These are phyloP conservation scores for Albizia julibrissin DNA, from an alignment of 306 rosid species.

Conservation along the genomic window DNA sequence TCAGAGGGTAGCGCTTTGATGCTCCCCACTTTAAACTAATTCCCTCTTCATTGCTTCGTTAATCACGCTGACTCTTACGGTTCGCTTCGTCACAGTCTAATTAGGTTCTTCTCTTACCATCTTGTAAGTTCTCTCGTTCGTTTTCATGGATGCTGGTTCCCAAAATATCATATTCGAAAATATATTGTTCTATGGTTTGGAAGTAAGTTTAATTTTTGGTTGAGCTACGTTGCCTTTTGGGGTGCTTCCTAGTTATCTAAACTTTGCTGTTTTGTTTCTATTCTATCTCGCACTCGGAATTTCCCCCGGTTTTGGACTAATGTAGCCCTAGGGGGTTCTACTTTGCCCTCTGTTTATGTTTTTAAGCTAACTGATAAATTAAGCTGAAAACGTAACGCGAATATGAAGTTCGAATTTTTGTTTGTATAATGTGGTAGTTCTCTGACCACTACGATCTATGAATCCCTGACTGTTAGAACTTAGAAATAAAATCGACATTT, in stretches of 20 bases:
- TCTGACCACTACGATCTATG: not conserved
- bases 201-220: not conserved
- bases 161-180: not conserved
- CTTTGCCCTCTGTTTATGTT: not conserved
- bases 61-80: not conserved
- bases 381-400: not conserved
- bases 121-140: not conserved
- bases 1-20: not conserved
- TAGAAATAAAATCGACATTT: not conserved
- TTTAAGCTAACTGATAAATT: not conserved
- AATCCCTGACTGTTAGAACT: not conserved
- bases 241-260: not conserved
- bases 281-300: not conserved
- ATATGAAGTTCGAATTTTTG: not conserved
- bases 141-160: not conserved
- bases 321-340: not conserved
- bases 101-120: constrained; percentile 2
- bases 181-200: not conserved
- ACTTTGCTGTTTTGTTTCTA: not conserved
- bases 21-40: not conserved
- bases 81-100: not conserved
- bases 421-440: no score
- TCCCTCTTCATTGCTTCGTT: not conserved
- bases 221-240: not conserved
- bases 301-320: not conserved